Conservation (phyloP, 306 rosid species). For the Vachellia pachyceras region DNA sequence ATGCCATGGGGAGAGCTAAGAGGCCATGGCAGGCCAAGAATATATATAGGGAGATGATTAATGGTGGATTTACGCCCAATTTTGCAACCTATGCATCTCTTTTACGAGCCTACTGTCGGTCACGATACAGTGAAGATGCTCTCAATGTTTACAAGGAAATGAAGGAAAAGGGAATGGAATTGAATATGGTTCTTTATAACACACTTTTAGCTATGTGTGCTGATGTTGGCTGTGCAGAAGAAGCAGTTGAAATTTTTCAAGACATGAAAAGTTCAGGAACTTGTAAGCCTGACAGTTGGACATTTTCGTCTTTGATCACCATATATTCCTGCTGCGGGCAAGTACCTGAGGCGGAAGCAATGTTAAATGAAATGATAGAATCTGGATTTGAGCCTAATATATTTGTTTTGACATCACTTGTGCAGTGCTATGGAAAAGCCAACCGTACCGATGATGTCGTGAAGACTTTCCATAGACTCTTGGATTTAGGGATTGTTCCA, state of each 20-base stretch:
- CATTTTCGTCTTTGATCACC: conserved; percentile 85
- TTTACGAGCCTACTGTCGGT: conserved; percentile 66
- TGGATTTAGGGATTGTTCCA: conserved; percentile 66
- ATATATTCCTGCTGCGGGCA: conserved; percentile 75
- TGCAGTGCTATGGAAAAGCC: conserved; percentile 90
- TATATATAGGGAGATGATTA: conserved; percentile 74
- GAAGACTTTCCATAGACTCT: conserved; percentile 60
- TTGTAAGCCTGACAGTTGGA: conserved; percentile 73
- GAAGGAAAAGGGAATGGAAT: conserved; percentile 69
- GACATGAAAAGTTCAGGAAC: conserved; percentile 74
- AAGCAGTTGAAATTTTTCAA: conserved; percentile 66
- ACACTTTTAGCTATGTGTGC: conserved; percentile 80
- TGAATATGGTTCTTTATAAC: conserved; percentile 68
- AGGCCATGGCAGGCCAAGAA: conserved; percentile 73
- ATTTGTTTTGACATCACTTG: conserved; percentile 78
- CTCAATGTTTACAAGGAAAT: conserved; percentile 73
- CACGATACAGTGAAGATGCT: conserved; percentile 74
- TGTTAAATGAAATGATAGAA: conserved; percentile 75
- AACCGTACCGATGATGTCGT: conserved; percentile 79
- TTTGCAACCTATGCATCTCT: conserved; percentile 73
- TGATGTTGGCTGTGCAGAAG: conserved; percentile 66
- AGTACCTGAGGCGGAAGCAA: conserved; percentile 67
- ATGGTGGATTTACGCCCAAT: conserved; percentile 62
- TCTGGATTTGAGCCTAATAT: conserved; percentile 75
- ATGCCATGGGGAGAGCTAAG: conserved; percentile 77